These are phyloP conservation scores for Viridothelium virens DNA, from an alignment of 495 filamentous ascomycete genomes.

Conservation along the genomic window DNA sequence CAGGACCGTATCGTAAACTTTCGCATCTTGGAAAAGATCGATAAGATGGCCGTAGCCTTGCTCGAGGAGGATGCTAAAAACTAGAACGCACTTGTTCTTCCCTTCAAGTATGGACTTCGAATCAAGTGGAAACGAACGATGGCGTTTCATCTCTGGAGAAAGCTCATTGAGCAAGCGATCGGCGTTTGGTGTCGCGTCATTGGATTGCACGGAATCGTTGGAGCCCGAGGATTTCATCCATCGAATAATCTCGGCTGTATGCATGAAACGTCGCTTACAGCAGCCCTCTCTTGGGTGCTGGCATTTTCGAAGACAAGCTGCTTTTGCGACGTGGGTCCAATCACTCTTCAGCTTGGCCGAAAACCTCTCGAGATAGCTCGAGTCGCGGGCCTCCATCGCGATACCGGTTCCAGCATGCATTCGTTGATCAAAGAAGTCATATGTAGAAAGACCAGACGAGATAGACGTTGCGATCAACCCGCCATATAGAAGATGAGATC, in stretches of 20 bases:
- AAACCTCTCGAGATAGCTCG: neutral
- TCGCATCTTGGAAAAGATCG: conserved; percentile 23
- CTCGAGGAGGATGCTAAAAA: conserved; percentile 34
- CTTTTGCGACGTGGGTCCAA: neutral
- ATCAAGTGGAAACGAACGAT: conserved; percentile 11
- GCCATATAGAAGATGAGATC: too few species aligned
- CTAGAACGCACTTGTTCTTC: conserved; percentile 24
- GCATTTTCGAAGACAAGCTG: neutral
- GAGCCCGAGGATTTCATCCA: neutral
- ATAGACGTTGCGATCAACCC: too few species aligned
- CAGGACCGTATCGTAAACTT: neutral
- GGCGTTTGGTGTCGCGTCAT: neutral
- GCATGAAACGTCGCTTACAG: neutral
- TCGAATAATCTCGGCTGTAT: neutral
- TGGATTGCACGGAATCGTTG: neutral
- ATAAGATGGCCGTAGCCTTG: conserved; percentile 29
- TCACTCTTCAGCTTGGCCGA: neutral
- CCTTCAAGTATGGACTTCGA: neutral
- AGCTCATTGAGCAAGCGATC: neutral
- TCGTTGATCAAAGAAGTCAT: too few species aligned
- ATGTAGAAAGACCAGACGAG: too few species aligned
- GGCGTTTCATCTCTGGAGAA: neutral
- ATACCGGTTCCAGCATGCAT: neutral
- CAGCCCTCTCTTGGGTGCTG: neutral
- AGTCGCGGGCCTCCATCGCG: neutral